phyloP scores from a whole-genome alignment of 768 basidiomycete species.

The Leccinum disarticulatum region DNA sequence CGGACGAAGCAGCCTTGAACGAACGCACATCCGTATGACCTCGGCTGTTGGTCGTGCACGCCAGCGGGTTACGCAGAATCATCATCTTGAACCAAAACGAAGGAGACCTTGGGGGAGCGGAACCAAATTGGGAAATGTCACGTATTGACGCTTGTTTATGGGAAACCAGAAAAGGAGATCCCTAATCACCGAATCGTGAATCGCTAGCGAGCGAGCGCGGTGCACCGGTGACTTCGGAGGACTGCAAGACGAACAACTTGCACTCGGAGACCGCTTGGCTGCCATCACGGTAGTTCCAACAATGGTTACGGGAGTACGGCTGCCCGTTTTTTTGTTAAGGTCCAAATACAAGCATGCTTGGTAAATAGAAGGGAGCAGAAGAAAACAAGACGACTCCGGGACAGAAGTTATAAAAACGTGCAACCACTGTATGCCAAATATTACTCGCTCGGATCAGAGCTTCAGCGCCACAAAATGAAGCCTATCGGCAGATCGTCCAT shows the following conservation, averaged over 20 bases:
- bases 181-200: background rate
- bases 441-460: conserved; percentile 9
- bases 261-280: background rate
- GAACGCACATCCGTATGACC: conserved; percentile 72
- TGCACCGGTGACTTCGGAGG: too few relatives aligned
- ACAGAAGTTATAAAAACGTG: background rate
- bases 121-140: conserved; percentile 19
- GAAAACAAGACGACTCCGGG: background rate
- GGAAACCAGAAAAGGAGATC: conserved; percentile 13
- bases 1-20: background rate
- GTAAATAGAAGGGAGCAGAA: background rate
- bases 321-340: background rate
- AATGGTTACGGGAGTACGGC: background rate
- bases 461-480: too few relatives aligned
- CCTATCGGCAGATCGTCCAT: background rate
- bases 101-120: conserved; percentile 63
- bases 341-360: background rate
- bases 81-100: conserved; percentile 64
- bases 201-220: too few relatives aligned
- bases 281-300: background rate
- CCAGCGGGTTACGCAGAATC: conserved; percentile 59
- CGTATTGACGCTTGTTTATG: conserved; percentile 16
- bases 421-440: background rate
- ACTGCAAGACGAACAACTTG: background rate
- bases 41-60: conserved; percentile 59